Percentiles rank a stretch among this genome's conserved stretches.
Conservation (phyloP, 2,329 filamentous ascomycete species). For the Arthrocladium fulminans region DNA sequence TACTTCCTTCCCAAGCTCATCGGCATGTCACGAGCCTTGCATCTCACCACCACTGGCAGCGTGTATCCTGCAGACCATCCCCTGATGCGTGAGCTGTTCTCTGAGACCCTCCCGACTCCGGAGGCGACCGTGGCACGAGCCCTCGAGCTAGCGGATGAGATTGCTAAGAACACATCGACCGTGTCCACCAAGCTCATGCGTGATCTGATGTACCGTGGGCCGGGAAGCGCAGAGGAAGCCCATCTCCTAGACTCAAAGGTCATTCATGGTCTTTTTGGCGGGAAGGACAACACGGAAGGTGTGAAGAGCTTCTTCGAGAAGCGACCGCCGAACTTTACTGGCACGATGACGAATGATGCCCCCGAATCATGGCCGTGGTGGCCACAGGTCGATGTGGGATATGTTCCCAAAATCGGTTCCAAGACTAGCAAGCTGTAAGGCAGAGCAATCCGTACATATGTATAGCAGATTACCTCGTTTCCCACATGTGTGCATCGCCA, state of each 20-base stretch:
- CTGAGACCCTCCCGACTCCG: constrained; percentile 50
- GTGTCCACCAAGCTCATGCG: constrained; percentile 59
- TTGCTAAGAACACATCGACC: constrained; percentile 56
- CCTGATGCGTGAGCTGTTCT: constrained; percentile 55
- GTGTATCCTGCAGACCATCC: constrained; percentile 46
- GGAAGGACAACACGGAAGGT: constrained; percentile 57
- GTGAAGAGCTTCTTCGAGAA: constrained; percentile 63
- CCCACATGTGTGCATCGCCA: too few relatives aligned
- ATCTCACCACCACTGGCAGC: constrained; percentile 56
- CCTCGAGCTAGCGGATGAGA: constrained; percentile 56
- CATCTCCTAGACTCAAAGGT: constrained; percentile 55
- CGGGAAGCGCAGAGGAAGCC: constrained; percentile 54
- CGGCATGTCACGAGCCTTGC: constrained; percentile 53
- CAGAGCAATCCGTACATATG: too few relatives aligned
- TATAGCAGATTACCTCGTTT: too few relatives aligned
- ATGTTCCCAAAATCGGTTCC: constrained; percentile 1
- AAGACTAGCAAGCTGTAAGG: constrained; percentile 14
- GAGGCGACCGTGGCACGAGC: constrained; percentile 56
- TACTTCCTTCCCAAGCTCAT: constrained; percentile 63
- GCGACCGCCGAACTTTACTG: constrained; percentile 53
- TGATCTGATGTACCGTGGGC: constrained; percentile 56
- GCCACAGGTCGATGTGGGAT: constrained; percentile 43
- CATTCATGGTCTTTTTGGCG: constrained; percentile 33
- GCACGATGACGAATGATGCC: constrained; percentile 50
- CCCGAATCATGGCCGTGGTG: constrained; percentile 61